Conservation (phyloP, 75 land plant species). For the Cupressus sempervirens region DNA sequence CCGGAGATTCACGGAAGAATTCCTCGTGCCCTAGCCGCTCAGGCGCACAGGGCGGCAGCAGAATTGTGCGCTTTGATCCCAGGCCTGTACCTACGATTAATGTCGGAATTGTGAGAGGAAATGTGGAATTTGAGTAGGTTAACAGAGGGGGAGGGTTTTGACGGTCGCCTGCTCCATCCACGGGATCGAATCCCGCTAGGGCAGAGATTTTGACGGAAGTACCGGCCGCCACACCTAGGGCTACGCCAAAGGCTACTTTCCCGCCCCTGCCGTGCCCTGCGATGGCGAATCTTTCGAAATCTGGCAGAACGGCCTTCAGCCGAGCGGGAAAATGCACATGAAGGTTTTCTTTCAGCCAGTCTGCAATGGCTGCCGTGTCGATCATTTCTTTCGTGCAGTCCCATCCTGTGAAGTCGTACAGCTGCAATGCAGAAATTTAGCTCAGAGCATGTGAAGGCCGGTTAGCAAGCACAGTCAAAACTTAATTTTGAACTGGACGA, state of each 20-base stretch:
- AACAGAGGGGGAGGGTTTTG: background rate
- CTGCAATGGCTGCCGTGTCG: conserved; percentile 8
- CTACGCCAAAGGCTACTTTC: conserved; percentile 10
- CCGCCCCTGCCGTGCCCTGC: conserved; percentile 22
- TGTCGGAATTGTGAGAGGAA: background rate
- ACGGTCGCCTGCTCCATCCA: conserved; percentile 12
- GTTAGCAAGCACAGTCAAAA: no score
- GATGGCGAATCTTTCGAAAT: conserved; percentile 7
- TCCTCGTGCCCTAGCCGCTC: conserved; percentile 3
- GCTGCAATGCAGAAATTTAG: conserved; percentile 7
- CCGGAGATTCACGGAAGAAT: conserved; percentile 8
- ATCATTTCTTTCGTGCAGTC: conserved; percentile 11
- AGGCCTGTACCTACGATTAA: conserved; percentile 7
- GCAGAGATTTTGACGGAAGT: conserved; percentile 1
- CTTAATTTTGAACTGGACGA: no score
- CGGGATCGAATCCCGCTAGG: conserved; percentile 18
- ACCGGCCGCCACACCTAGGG: conserved; percentile 4
- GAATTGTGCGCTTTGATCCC: background rate
- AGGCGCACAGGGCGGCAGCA: conserved; percentile 17
- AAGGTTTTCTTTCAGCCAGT: conserved; percentile 2
- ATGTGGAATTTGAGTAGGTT: background rate
- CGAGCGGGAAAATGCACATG: background rate
- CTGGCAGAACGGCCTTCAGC: background rate
- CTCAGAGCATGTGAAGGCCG: no score
- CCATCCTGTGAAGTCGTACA: conserved; percentile 13